Evolutionary conservation across 2,329 filamentous ascomycete species (phyloP).

Genomic region (Diaporthe longicolla): DNA sequence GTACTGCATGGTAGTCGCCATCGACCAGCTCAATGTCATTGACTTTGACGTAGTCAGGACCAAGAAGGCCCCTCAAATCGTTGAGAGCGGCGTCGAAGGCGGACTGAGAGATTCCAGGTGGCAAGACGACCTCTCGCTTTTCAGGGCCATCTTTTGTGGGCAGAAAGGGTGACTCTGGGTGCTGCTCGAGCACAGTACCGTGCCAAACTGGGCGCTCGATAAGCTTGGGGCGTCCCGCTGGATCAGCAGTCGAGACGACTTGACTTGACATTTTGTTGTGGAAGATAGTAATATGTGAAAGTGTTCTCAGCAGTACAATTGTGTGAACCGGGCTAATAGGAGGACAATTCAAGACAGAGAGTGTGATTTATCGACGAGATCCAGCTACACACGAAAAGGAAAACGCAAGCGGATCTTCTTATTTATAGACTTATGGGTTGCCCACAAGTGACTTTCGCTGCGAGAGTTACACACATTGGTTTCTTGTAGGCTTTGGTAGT

Average conservation of each 20-base stretch:
- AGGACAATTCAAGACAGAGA: not conserved
- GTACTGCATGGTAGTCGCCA: not conserved
- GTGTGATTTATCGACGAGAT: not conserved
- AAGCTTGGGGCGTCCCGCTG: slow-evolving; percentile 2
- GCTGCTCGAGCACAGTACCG: slow-evolving; percentile 4
- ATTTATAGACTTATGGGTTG: not conserved
- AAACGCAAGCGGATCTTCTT: not conserved
- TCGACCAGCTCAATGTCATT: slow-evolving; percentile 13
- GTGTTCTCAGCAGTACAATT: not conserved
- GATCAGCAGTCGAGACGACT: slow-evolving; percentile 1
- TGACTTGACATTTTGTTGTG: not conserved
- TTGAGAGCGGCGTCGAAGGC: not conserved
- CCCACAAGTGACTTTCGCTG: too few species aligned
- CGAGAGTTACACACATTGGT: not conserved
- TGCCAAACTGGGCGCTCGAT: slow-evolving; percentile 13
- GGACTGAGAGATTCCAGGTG: not conserved
- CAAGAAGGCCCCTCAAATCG: slow-evolving; percentile 1
- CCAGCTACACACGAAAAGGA: not conserved
- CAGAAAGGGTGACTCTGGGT: slow-evolving; percentile 13
- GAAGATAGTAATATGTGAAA: not conserved
- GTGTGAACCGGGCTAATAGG: not conserved
- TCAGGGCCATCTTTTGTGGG: slow-evolving; percentile 8
- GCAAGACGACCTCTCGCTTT: slow-evolving; percentile 1
- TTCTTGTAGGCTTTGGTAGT: not conserved
- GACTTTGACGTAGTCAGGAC: slow-evolving; percentile 1